phyloP scores from a whole-genome alignment of 2,329 filamentous ascomycete species.

The Chaetomiaceae sp. region DNA sequence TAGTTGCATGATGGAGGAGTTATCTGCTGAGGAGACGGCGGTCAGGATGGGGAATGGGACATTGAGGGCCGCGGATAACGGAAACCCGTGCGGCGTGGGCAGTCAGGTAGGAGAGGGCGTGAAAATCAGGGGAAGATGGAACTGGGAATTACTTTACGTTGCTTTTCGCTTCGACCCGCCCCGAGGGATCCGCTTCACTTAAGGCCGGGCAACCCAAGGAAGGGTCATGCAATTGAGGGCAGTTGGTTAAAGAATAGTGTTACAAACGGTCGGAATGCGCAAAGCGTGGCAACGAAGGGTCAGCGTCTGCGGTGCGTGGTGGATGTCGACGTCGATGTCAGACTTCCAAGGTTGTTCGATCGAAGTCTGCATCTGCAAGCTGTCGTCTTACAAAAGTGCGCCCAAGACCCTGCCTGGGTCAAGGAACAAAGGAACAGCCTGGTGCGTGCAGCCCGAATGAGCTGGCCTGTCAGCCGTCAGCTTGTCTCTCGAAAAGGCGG shows the following conservation, averaged over 20 bases:
- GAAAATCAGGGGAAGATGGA: neutral
- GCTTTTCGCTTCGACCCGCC: slow-evolving; percentile 8
- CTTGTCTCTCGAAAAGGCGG: too few relatives aligned
- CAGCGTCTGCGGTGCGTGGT: neutral
- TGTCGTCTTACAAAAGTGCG: slow-evolving; percentile 7
- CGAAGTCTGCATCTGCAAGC: neutral
- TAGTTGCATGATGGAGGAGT: slow-evolving; percentile 38
- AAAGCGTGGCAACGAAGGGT: too few relatives aligned
- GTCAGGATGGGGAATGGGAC: neutral
- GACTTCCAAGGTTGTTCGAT: too few relatives aligned
- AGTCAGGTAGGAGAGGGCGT: neutral
- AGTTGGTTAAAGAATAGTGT: too few relatives aligned
- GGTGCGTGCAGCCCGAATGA: slow-evolving; percentile 1
- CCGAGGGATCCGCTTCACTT: slow-evolving; percentile 13
- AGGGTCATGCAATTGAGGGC: slow-evolving; percentile 10
- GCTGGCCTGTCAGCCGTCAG: neutral
- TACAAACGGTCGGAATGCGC: too few relatives aligned
- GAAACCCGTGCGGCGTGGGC: too few relatives aligned
- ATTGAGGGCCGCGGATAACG: too few relatives aligned
- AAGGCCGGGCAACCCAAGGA: slow-evolving; percentile 2
- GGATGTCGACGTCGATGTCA: neutral
- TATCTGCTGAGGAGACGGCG: neutral
- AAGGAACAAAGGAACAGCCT: neutral
- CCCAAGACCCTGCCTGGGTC: too few relatives aligned
- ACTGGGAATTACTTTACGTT: neutral